Percentiles rank a stretch among this genome's conserved stretches.
phyloP scores from a whole-genome alignment of 768 basidiomycete species.

The Leccinum arenicola region DNA sequence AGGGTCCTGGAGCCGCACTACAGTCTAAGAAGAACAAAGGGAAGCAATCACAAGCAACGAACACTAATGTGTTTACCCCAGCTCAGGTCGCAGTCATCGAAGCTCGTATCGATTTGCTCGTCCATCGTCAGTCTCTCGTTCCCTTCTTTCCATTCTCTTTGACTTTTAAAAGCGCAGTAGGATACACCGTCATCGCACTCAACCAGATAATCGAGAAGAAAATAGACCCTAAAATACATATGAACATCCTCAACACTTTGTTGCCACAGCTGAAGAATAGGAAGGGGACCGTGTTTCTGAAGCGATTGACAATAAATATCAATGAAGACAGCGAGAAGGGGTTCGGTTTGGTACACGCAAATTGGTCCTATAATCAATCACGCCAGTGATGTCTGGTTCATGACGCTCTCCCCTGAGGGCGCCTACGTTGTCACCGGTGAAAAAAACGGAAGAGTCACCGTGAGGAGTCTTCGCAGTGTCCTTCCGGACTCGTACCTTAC shows the following conservation, averaged over 20 bases:
- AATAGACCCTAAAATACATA: conserved; percentile 68
- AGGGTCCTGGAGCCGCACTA: conserved; percentile 5
- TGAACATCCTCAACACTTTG: conserved; percentile 59
- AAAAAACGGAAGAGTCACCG: too few relatives aligned
- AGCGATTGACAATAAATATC: conserved; percentile 75
- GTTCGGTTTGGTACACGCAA: conserved; percentile 59
- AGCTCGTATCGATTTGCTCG: conserved; percentile 61
- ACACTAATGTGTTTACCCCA: conserved; percentile 41
- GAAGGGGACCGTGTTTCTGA: conserved; percentile 61
- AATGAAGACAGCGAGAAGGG: conserved; percentile 87
- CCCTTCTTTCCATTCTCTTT: background rate
- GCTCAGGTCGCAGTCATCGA: conserved; percentile 60
- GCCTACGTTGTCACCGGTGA: too few relatives aligned
- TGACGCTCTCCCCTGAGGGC: too few relatives aligned
- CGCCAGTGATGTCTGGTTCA: too few relatives aligned
- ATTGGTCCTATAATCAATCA: too few relatives aligned
- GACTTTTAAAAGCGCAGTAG: conserved; percentile 50
- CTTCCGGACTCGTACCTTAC: too few relatives aligned
- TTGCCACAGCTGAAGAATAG: conserved; percentile 60
- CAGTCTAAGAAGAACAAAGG: conserved; percentile 30
- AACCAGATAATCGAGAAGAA: conserved; percentile 70
- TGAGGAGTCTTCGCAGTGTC: too few relatives aligned
- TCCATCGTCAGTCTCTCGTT: conserved; percentile 56
- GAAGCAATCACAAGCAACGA: conserved; percentile 35
- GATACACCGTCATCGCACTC: conserved; percentile 79